These are phyloP conservation scores for Polyplosphaeria fusca DNA, from an alignment of 495 filamentous ascomycete species.

Conservation along the genomic window DNA sequence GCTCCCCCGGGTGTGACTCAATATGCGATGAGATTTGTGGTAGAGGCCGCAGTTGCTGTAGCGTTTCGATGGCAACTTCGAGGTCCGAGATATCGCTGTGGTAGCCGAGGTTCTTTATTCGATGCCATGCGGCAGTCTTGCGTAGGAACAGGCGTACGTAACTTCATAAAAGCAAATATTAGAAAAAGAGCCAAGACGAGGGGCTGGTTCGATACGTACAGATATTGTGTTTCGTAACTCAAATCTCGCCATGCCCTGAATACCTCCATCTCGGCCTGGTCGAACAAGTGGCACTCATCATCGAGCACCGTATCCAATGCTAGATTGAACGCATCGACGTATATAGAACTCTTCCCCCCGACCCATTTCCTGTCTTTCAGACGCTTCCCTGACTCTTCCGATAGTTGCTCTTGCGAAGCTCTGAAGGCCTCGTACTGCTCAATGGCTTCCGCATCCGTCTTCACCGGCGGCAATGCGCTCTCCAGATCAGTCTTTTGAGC, in stretches of 20 bases:
- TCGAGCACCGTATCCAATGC: slow-evolving; percentile 86
- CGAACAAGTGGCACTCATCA: slow-evolving; percentile 85
- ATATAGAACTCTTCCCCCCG: slow-evolving; percentile 76
- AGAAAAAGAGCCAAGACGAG: neutral
- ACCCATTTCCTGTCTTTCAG: slow-evolving; percentile 57
- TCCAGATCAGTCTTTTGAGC: slow-evolving; percentile 69
- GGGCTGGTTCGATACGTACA: slow-evolving; percentile 53
- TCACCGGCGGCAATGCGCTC: slow-evolving; percentile 65
- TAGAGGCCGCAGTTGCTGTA: slow-evolving; percentile 49
- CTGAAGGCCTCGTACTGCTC: slow-evolving; percentile 70
- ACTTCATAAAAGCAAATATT: no score
- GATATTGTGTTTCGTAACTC: slow-evolving; percentile 83
- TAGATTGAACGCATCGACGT: slow-evolving; percentile 95
- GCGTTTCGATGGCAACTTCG: slow-evolving; percentile 55
- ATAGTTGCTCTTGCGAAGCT: slow-evolving; percentile 40
- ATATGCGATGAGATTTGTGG: slow-evolving; percentile 44
- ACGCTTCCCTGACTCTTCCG: slow-evolving; percentile 45
- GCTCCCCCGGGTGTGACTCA: slow-evolving; percentile 48
- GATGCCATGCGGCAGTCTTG: slow-evolving; percentile 93
- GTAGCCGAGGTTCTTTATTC: slow-evolving; percentile 71
- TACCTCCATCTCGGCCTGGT: slow-evolving; percentile 70
- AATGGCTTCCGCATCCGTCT: slow-evolving; percentile 68
- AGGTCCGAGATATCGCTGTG: slow-evolving; percentile 79
- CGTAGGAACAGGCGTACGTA: slow-evolving; percentile 93
- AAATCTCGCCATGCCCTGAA: slow-evolving; percentile 73